Conservation (phyloP, 1,284 basidiomycete genomes). For the Vanrija sp. region DNA sequence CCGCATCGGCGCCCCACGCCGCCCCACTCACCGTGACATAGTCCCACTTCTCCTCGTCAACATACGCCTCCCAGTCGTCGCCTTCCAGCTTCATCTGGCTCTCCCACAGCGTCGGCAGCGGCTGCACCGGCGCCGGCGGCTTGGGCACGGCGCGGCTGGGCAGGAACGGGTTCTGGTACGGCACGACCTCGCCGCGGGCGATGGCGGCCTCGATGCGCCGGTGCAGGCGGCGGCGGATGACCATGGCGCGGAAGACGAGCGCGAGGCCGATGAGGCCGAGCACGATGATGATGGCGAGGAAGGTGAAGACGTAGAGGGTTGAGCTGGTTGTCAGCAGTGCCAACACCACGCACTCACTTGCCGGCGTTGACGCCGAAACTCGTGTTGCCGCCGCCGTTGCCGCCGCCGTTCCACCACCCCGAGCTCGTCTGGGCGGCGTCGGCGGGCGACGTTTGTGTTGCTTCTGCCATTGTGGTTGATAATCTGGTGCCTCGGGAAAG, state of each 20-base stretch:
- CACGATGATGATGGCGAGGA: slow-evolving; percentile 45
- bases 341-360: too few species aligned
- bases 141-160: slow-evolving; percentile 6
- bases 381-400: too few species aligned
- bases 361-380: too few species aligned
- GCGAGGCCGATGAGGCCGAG: slow-evolving; percentile 37
- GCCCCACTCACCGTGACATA: slow-evolving; percentile 7
- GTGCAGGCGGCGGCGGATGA: slow-evolving; percentile 38
- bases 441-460: too few species aligned
- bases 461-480: too few species aligned
- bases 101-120: slow-evolving; percentile 42
- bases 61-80: slow-evolving; percentile 8
- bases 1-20: slow-evolving; percentile 24
- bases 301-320: slow-evolving; percentile 47
- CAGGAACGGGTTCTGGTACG: slow-evolving; percentile 18
- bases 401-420: too few species aligned
- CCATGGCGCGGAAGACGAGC: slow-evolving; percentile 40
- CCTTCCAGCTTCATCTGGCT: slow-evolving; percentile 27
- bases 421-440: too few species aligned
- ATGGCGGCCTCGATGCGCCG: slow-evolving; percentile 37
- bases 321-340: slow-evolving; percentile 5
- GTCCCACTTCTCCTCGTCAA: background rate
- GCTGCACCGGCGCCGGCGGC: slow-evolving; percentile 28
- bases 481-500: too few species aligned
- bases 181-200: slow-evolving; percentile 34